Base-by-base conservation (phyloP, 140 eudicot genomes). In the Oenanthe javanica region DNA sequence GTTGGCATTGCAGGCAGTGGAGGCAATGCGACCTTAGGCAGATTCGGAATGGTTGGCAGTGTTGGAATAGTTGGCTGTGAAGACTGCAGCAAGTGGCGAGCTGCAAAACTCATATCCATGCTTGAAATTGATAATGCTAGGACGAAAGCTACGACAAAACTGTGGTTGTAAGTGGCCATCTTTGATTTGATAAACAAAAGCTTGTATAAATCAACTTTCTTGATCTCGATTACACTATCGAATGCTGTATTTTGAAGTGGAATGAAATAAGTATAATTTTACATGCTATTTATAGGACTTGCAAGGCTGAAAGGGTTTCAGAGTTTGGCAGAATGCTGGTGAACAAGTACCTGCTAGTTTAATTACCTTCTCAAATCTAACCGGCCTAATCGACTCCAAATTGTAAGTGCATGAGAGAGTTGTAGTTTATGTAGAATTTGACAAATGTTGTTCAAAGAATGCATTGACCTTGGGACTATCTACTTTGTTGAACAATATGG, bases 21-120 rank as follows among this genome's bases (percentile, higher is more conserved):
- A 59, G 69, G 69, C 69, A 59, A 59, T 59, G 69, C 31, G 14
- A n/a, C 36, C 36, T 59, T 59, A 2, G 69, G 69, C 36, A 59
- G 31, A 59, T 10, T n/a, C 13, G 69, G 69, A 59, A 59, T 59
- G 36, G 13, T 59, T n/a, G 66, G 66, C 12, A 57, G 2, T 21
- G n/a, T n/a, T n/a, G n/a, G n/a, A n/a, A n/a, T n/a, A n/a, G 31
- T 57, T 57, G 69, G 69, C 36, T 59, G 69, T 59, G 69, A 59
- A 21, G 69, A 59, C n/a, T 59, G 69, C 36, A 59, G 1, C 69
- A 59, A 59, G 69, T 59, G 36, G 0, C 69, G 69, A 21, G 69
- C 69, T 59, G 69, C 69, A 2, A n/a, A 59, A 21, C 4, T 59
- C 36, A 59, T 5, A n/a, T 59, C 69, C 69, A 59, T 7, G 69